Evolutionary conservation across 768 basidiomycete genomes (phyloP), one percentile per base, ranked within the genome.

Genomic region (Amanita phalloides): DNA sequence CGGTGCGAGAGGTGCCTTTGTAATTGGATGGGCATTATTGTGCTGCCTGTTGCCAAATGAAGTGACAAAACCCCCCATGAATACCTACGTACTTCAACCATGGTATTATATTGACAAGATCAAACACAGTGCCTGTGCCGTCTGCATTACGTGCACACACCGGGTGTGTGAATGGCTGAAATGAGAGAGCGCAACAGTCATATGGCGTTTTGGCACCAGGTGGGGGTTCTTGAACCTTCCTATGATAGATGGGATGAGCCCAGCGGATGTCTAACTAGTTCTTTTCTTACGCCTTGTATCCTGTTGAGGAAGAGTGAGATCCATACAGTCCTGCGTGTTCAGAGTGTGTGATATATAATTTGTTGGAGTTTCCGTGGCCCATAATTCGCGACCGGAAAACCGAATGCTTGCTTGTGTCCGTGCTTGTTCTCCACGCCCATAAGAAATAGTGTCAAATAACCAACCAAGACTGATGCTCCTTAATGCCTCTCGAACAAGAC

Each of bases 101-200:
- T 28, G 92, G 90, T 44, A 96, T 85, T 60, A 95, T 94, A 64
- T 91, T 94, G 48, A 92, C 76, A 38, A 96, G 70, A 58, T 95
- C 93, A 62, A 91, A 95, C 6, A 95, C 92, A 26, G 61, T 62
- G 13, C 90, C 85, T 5, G 82, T 86, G 50, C 89, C 83, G 62
- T 94, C 89, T 14, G 75, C 64, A 59, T 93, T 92, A 30, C 86
- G 76, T 2, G 89, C 85, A 60, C 86, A 89, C 10, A 96, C 93
- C 1, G 94, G 94, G 59, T 92, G 84, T 25, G 73, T 72, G 62
- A 95, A 96, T 4, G 86, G 89, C 60, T 94, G 91, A 56, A 92
- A 87, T 7, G 91, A 90, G 32, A 96, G 77, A 0, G 91, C 82
- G 57, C 94, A 97, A 56, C 86, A 95, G 68, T 96, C 93, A 61